These are phyloP conservation scores for Selenicereus undatus DNA, from an alignment of 148 eudicot species.

Conservation along the genomic window DNA sequence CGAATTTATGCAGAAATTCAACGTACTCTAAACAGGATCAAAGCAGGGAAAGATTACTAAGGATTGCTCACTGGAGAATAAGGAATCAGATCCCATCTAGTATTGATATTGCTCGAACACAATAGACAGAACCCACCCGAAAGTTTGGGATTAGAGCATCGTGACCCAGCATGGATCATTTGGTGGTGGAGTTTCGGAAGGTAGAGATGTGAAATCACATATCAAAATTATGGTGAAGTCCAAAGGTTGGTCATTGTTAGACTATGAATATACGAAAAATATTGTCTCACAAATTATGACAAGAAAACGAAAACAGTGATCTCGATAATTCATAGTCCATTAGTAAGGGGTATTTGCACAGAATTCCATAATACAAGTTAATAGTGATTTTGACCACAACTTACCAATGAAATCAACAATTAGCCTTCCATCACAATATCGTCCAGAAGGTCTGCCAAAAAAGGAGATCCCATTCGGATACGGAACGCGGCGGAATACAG, in stretches of 20 bases:
- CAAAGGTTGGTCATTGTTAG: neutral
- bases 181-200: neutral
- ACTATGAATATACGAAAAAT: too few relatives aligned
- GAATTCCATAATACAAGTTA: neutral
- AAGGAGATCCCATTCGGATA: slow-evolving; percentile 63
- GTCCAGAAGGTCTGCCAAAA: slow-evolving; percentile 62
- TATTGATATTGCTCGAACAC: too few relatives aligned
- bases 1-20: neutral
- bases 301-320: neutral
- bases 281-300: neutral
- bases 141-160: too few relatives aligned
- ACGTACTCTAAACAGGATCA: neutral
- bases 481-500: slow-evolving; percentile 66
- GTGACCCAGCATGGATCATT: neutral
- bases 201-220: neutral
- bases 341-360: neutral
- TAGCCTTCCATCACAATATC: slow-evolving; percentile 69
- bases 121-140: neutral
- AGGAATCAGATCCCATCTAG: neutral
- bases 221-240: neutral
- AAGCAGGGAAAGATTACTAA: neutral
- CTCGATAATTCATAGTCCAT: neutral
- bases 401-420: slow-evolving; percentile 77
- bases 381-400: neutral
- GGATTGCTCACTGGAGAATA: neutral